Percentiles rank a stretch among this genome's conserved stretches.
Conservation (phyloP, 2,329 filamentous ascomycete genomes). For the Colletotrichum truncatum region DNA sequence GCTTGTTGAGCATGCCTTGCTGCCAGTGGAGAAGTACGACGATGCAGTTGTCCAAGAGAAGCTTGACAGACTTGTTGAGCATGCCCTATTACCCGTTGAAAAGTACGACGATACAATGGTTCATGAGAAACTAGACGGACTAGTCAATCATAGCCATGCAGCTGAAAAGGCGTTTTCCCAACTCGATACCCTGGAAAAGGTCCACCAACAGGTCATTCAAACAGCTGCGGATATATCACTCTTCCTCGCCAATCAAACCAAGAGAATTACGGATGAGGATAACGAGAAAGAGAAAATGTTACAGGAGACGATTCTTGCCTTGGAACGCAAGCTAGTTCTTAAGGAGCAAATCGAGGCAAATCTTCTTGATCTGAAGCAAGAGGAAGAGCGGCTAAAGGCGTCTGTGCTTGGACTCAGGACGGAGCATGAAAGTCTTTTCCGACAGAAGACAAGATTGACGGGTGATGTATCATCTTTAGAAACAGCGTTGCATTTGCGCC, state of each 20-base stretch:
- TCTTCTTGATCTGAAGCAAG: conserved; percentile 58
- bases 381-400: conserved; percentile 62
- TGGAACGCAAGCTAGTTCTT: conserved; percentile 78
- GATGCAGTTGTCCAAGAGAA: conserved; percentile 38
- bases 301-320: conserved; percentile 80
- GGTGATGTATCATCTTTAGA: conserved; percentile 92
- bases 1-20: conserved; percentile 18
- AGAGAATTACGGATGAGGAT: conserved; percentile 78
- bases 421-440: conserved; percentile 79
- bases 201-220: conserved; percentile 85
- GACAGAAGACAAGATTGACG: conserved; percentile 81
- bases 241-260: conserved; percentile 81
- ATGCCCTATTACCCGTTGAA: conserved; percentile 21
- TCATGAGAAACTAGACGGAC: conserved; percentile 42
- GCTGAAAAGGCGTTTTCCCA: conserved; percentile 77
- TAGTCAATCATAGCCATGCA: conserved; percentile 71
- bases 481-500: conserved; percentile 86
- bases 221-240: conserved; percentile 86
- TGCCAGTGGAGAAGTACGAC: conserved; percentile 33
- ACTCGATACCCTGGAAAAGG: conserved; percentile 85
- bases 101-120: conserved; percentile 37
- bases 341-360: conserved; percentile 69
- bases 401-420: conserved; percentile 67
- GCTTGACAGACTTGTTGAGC: conserved; percentile 46
- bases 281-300: conserved; percentile 82